Evolutionary conservation across 1,139 yeast species (phyloP), one percentile per base, ranked within the genome.

Genomic region (Suhomyces chickasaworum): DNA sequence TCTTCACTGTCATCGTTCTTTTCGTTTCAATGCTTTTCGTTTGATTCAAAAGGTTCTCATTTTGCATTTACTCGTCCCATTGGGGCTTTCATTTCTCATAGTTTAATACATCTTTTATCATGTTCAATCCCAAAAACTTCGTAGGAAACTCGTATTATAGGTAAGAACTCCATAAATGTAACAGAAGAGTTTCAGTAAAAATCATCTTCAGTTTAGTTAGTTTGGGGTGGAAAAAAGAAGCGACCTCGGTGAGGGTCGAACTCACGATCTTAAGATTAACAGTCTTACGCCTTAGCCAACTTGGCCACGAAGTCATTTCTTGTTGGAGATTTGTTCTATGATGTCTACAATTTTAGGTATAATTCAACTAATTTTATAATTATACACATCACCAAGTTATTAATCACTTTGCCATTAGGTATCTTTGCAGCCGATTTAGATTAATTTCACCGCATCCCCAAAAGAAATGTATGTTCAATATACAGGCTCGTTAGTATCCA

Each of bases 261-360:
- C 73, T 68, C 72, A 66, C 73, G 73, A 66, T 68, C 73, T 68
- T 60, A 66, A 64, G 73, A 71, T 66, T 73, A 74, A 73, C 78
- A 74, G 79, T 73, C 78, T 72, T 68, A 73, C 78, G 78, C 79
- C 78, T 75, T 74, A 74, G 63, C 79, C 79, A 74, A 63, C 78
- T 74, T 73, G 78, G 79, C 79, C 79, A 73, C 77, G 77, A 68
- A 73, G 77, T 73, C 78, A 10, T 44, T 43, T 46, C 22, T 37
- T 38, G 37, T 23, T 16, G 23, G 4, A 1, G 18, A 25, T 8
- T 4, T 23, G 31, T 18, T 25, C 27, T 23, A 12, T 7, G 27
- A 12, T 23, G 27, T 23, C 10, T 23, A 23, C 27, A 21, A n/a
- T n/a, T n/a, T n/a, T n/a, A n/a, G n/a, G n/a, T n/a, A n/a, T n/a